Evolutionary conservation across 2,329 filamentous ascomycete genomes (phyloP), one percentile per base, ranked within the genome.

Genomic region (Fusarium torulosum): DNA sequence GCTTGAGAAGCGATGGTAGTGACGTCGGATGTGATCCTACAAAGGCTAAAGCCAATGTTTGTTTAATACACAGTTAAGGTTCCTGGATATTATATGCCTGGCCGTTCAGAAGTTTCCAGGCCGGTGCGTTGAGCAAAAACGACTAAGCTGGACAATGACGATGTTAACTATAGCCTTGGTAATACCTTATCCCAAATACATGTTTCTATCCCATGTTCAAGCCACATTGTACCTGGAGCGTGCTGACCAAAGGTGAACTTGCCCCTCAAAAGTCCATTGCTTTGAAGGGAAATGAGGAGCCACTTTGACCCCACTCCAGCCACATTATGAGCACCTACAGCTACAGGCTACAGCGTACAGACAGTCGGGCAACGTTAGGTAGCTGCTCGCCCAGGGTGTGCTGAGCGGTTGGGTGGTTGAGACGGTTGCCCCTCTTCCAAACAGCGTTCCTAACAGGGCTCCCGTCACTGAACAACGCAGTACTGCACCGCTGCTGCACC

Each of bases 301-400:
- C 47, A 69, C 43, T 33, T 37, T 45, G 33, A 61, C 60, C 51
- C 65, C 65, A 68, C 65, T 51, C 61, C 65, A 69, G 65, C 65
- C 65, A 68, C 65, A 66, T 42, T 31, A 25, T 23, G 38, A 20
- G 35, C n/a, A n/a, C n/a, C n/a, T 56, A 44, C 47, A 38, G 47
- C 47, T 66, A n/a, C n/a, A n/a, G n/a, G n/a, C n/a, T n/a, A n/a
- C n/a, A n/a, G n/a, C n/a, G n/a, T n/a, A n/a, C n/a, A n/a, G n/a
- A n/a, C n/a, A n/a, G n/a, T n/a, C n/a, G n/a, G n/a, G n/a, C n/a
- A n/a, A 35, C 15, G 33, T 7, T 25, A 7, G 23, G 7, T 35
- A 57, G 37, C 37, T 62, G 49, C 47, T 43, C 46, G 20, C 33
- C 33, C 17, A 15, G 54, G 19, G 5, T n/a, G 23, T 35, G 27